Percentiles rank a stretch among this genome's conserved stretches.
phyloP scores from a whole-genome alignment of 2,329 filamentous ascomycete genomes.

The Monilinia fructigena region DNA sequence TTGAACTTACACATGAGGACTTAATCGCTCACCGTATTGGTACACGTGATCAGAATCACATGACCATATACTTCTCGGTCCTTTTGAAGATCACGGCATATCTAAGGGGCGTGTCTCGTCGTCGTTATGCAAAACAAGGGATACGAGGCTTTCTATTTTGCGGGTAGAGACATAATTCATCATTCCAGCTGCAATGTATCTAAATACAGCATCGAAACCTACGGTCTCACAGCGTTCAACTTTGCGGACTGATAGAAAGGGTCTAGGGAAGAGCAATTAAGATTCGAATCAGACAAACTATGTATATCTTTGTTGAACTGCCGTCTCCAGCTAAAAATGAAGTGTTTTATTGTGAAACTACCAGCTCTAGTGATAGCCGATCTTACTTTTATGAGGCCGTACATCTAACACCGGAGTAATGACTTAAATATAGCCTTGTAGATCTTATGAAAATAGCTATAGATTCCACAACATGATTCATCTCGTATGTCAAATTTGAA shows the following conservation, averaged over 20 bases:
- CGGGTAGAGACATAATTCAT: neutral
- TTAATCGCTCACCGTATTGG: neutral
- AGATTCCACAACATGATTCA: conserved; percentile 15
- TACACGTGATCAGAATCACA: neutral
- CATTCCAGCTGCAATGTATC: conserved; percentile 3
- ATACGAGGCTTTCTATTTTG: conserved; percentile 11
- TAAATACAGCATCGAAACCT: conserved; percentile 10
- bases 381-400: neutral
- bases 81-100: neutral
- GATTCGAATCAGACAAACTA: neutral
- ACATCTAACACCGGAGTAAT: neutral
- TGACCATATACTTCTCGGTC: neutral
- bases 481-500: conserved; percentile 4
- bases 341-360: neutral
- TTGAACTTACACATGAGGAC: conserved; percentile 1
- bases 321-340: neutral
- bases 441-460: conserved; percentile 5
- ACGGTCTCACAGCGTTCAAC: neutral
- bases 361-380: neutral
- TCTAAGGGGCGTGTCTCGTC: neutral
- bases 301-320: neutral
- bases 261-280: neutral
- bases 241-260: neutral
- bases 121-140: neutral
- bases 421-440: conserved; percentile 3